These are phyloP conservation scores for Rhodosporidiobolus sp. DNA, from an alignment of 768 basidiomycete species.

Conservation along the genomic window DNA sequence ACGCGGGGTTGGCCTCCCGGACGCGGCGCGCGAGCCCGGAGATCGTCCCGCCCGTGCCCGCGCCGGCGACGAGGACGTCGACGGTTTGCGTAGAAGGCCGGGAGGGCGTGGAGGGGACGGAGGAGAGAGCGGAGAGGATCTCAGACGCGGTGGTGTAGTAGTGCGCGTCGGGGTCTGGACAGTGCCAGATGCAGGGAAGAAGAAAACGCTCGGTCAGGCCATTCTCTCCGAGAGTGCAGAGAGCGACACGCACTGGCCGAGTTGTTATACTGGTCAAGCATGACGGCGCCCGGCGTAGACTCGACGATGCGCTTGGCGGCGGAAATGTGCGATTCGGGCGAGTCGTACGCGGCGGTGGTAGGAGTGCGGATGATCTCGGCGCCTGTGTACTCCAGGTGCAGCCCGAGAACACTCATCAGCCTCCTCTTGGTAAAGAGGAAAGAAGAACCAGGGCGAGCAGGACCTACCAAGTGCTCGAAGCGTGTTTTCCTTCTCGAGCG, in stretches of 20 bases:
- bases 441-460: neutral
- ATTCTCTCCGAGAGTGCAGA: neutral
- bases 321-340: constrained; percentile 89
- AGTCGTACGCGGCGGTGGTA: constrained; percentile 80
- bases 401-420: neutral
- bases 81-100: constrained; percentile 58
- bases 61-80: constrained; percentile 75
- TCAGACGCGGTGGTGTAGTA: constrained; percentile 87
- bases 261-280: constrained; percentile 77
- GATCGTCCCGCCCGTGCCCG: constrained; percentile 93
- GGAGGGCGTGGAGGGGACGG: constrained; percentile 78
- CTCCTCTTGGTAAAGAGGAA: too few species aligned
- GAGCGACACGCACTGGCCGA: constrained; percentile 62
- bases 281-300: constrained; percentile 77
- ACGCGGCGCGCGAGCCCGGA: constrained; percentile 79
- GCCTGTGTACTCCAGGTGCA: constrained; percentile 46
- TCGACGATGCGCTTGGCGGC: constrained; percentile 73
- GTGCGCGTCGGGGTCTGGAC: constrained; percentile 60
- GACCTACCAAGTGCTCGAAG: constrained; percentile 68
- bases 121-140: constrained; percentile 78
- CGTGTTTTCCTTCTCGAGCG: constrained; percentile 88
- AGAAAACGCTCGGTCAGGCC: neutral
- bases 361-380: constrained; percentile 94
- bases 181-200: too few species aligned
- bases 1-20: constrained; percentile 74